phyloP scores from a whole-genome alignment of 148 eudicot genomes.

The Arctostaphylos glauca region DNA sequence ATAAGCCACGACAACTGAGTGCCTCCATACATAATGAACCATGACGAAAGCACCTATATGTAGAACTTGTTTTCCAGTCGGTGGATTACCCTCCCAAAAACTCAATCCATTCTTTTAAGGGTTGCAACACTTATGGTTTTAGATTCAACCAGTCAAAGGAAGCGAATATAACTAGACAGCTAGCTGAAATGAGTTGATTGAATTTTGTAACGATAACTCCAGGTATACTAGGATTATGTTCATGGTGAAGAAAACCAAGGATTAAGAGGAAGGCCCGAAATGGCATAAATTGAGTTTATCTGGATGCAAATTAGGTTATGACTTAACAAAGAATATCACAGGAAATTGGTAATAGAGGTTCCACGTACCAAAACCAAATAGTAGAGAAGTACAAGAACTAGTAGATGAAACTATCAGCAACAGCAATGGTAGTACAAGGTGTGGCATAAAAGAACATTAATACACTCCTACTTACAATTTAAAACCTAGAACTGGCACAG shows the following conservation, averaged over 20 bases:
- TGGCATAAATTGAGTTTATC: not conserved
- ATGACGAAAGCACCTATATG: not conserved
- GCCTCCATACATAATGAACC: not conserved
- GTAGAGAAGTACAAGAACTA: not conserved
- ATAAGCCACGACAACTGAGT: not conserved
- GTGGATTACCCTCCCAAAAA: not conserved
- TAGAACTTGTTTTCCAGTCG: not conserved
- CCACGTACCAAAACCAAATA: not conserved
- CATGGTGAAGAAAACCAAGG: not conserved
- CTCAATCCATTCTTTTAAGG: not conserved
- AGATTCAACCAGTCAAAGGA: not conserved
- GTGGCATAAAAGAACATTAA: not conserved
- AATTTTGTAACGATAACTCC: not conserved
- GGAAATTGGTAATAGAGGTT: not conserved
- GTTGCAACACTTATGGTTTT: not conserved
- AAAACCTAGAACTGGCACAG: not conserved
- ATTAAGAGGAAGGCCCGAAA: conserved; percentile 8
- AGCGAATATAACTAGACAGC: not conserved
- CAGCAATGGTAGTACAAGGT: not conserved
- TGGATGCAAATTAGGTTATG: not conserved
- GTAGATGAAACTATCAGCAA: conserved; percentile 9
- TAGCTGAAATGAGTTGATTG: not conserved
- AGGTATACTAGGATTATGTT: not conserved
- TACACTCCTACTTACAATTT: not conserved
- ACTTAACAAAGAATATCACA: not conserved